Conservation (phyloP, 768 basidiomycete genomes). For the Lepiota subincarnata region DNA sequence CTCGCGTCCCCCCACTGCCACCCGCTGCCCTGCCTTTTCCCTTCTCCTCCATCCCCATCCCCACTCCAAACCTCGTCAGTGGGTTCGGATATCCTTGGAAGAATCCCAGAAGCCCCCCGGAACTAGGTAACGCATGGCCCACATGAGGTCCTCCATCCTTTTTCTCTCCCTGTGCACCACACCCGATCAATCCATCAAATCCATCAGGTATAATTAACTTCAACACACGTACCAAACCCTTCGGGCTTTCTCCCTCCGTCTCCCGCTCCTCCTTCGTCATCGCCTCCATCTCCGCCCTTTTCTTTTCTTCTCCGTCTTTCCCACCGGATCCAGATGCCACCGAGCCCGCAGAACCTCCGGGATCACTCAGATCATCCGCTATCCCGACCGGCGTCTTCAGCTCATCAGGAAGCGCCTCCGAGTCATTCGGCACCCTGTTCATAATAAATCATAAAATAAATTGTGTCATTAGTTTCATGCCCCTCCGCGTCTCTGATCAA, state of each 20-base stretch:
- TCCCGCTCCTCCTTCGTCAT: slow-evolving; percentile 14
- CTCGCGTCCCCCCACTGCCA: slow-evolving; percentile 15
- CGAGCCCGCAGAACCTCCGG: slow-evolving; percentile 15
- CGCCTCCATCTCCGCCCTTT: slow-evolving; percentile 17
- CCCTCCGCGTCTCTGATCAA: too few relatives aligned
- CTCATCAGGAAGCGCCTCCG: slow-evolving; percentile 55
- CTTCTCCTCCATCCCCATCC: slow-evolving; percentile 6
- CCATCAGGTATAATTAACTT: slow-evolving; percentile 8
- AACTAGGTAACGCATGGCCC: slow-evolving; percentile 13
- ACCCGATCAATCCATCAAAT: slow-evolving; percentile 3
- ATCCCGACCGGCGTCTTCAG: slow-evolving; percentile 58
- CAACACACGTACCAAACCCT: slow-evolving; percentile 24
- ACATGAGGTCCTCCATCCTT: slow-evolving; percentile 15
- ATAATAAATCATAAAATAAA: neutral
- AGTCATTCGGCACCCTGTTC: slow-evolving; percentile 50
- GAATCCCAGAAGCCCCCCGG: slow-evolving; percentile 53
- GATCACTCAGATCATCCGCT: slow-evolving; percentile 55
- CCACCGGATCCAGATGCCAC: slow-evolving; percentile 10
- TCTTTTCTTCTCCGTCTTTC: slow-evolving; percentile 17
- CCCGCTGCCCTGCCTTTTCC: slow-evolving; percentile 12
- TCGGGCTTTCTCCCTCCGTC: slow-evolving; percentile 24
- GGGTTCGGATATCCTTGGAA: slow-evolving; percentile 57
- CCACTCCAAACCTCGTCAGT: slow-evolving; percentile 43
- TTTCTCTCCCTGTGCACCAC: slow-evolving; percentile 5
- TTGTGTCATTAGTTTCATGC: neutral